Conservation (phyloP, 306 rosid genomes). For the Arachis hypogaea region DNA sequence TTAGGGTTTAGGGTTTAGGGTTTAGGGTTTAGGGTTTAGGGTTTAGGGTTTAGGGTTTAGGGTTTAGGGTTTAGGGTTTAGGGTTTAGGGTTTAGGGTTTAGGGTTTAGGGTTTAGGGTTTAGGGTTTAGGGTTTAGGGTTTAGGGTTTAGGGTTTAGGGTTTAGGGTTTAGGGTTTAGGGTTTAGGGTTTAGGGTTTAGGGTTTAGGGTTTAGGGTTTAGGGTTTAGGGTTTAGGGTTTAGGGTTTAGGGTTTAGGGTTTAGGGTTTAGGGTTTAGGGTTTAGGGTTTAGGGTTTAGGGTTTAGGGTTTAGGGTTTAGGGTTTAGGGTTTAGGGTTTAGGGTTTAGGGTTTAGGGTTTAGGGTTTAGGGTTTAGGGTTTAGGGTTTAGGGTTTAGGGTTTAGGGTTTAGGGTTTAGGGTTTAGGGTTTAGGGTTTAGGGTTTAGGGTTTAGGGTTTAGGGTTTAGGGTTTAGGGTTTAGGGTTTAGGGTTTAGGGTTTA, state of each 20-base stretch:
- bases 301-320: background rate
- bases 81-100: background rate
- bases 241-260: background rate
- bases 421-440: background rate
- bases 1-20: background rate
- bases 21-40: background rate
- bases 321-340: slow-evolving; percentile 11
- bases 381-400: slow-evolving; percentile 5
- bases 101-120: background rate
- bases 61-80: background rate
- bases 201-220: background rate
- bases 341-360: slow-evolving; percentile 14
- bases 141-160: background rate
- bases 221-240: background rate
- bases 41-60: background rate
- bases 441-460: background rate
- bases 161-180: background rate
- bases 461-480: background rate
- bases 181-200: background rate
- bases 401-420: background rate
- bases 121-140: background rate
- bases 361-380: slow-evolving; percentile 6
- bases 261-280: background rate
- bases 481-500: background rate
- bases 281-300: background rate